Evolutionary conservation across 2,329 filamentous ascomycete species (phyloP).

Genomic region (Aureobasidium namibiae): DNA sequence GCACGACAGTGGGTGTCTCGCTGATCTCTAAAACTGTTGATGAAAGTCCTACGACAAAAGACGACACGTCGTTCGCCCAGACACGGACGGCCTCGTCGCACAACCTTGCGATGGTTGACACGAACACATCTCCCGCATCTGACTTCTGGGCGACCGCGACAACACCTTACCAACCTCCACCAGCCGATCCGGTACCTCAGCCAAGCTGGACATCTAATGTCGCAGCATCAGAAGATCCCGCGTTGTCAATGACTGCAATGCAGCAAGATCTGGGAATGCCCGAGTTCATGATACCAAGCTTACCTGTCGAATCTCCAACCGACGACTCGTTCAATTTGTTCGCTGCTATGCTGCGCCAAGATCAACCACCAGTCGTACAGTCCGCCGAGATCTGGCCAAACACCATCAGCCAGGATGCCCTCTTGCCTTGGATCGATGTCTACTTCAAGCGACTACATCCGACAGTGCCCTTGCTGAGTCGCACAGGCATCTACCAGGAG

Average conservation of each 20-base stretch:
- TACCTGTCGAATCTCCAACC: conserved; percentile 27
- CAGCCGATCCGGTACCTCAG: background rate
- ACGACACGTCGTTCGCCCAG: no score
- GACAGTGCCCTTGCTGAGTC: conserved; percentile 34
- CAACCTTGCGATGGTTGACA: background rate
- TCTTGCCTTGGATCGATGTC: conserved; percentile 32
- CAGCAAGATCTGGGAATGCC: conserved; percentile 24
- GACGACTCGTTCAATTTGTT: conserved; percentile 24
- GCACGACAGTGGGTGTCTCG: background rate
- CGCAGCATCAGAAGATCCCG: background rate
- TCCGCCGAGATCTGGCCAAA: conserved; percentile 29
- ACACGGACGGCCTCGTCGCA: background rate
- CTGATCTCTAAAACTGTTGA: background rate
- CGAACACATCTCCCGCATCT: background rate
- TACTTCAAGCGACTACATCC: conserved; percentile 38
- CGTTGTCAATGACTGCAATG: conserved; percentile 7
- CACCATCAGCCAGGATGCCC: conserved; percentile 32
- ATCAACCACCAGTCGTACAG: conserved; percentile 23
- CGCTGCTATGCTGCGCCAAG: conserved; percentile 22
- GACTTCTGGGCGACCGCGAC: background rate
- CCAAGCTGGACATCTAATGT: background rate
- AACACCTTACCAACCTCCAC: background rate
- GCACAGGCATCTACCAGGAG: conserved; percentile 33
- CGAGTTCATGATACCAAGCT: conserved; percentile 30
- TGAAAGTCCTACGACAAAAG: background rate